Evolutionary conservation across 1,284 basidiomycete genomes (phyloP).

Genomic region (Ustilago cynodontis): DNA sequence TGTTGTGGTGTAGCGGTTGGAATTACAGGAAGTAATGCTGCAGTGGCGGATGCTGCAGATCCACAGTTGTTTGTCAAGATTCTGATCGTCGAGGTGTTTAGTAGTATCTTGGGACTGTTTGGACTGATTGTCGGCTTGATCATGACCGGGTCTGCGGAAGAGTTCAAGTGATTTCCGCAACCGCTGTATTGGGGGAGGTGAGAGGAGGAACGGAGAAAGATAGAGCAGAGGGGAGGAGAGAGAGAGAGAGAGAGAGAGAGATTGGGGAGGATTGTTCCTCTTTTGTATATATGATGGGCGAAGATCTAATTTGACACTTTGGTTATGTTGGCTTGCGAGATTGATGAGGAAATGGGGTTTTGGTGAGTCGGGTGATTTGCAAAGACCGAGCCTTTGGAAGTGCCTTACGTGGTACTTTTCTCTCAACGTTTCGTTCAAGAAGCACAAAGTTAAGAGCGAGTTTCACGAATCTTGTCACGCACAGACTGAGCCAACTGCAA

Average conservation of each 20-base stretch:
- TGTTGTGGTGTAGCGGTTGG: slow-evolving; percentile 68
- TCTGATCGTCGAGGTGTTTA: slow-evolving; percentile 66
- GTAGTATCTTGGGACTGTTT: slow-evolving; percentile 67
- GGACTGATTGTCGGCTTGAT: slow-evolving; percentile 63
- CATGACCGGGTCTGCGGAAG: slow-evolving; percentile 39
- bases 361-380: too few relatives aligned
- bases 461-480: too few relatives aligned
- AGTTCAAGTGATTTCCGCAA: slow-evolving; percentile 37
- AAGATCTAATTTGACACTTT: too few relatives aligned
- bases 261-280: too few relatives aligned
- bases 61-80: slow-evolving; percentile 69
- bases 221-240: not conserved
- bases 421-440: too few relatives aligned
- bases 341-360: too few relatives aligned
- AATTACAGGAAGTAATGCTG: slow-evolving; percentile 68
- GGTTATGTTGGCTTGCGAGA: too few relatives aligned
- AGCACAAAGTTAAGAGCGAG: too few relatives aligned
- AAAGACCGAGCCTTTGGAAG: too few relatives aligned
- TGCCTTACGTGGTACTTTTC: too few relatives aligned
- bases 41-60: slow-evolving; percentile 68
- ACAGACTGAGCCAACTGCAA: too few relatives aligned
- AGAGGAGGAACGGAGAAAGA: slow-evolving; percentile 4
- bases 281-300: not conserved
- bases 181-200: slow-evolving; percentile 10
- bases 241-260: not conserved